phyloP scores from a whole-genome alignment of 805 yeast genomes.

The Candida xyloterini region DNA sequence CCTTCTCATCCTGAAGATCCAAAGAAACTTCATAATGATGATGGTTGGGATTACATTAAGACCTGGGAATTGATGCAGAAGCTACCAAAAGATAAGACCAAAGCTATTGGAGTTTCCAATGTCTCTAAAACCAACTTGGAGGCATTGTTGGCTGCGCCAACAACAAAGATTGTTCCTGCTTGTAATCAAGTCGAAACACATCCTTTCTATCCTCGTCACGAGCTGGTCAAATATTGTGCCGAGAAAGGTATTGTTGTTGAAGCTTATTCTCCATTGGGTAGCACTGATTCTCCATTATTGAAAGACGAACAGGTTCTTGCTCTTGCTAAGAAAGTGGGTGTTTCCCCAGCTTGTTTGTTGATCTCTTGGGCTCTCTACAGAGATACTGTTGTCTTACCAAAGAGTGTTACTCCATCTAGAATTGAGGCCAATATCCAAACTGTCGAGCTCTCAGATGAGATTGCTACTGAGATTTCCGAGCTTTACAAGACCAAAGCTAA shows the following conservation, averaged over 20 bases:
- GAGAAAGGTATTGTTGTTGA: slow-evolving; percentile 54
- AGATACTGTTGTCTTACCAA: slow-evolving; percentile 52
- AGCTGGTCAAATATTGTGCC: slow-evolving; percentile 51
- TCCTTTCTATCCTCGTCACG: slow-evolving; percentile 40
- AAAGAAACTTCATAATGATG: slow-evolving; percentile 30
- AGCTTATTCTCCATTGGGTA: slow-evolving; percentile 80
- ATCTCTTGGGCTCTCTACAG: slow-evolving; percentile 60
- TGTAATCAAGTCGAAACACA: slow-evolving; percentile 23
- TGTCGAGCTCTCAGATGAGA: slow-evolving; percentile 35
- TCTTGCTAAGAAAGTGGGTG: slow-evolving; percentile 43
- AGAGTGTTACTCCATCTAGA: slow-evolving; percentile 44
- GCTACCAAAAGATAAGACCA: slow-evolving; percentile 48
- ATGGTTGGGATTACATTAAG: slow-evolving; percentile 41
- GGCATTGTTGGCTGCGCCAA: slow-evolving; percentile 46
- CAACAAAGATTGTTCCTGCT: slow-evolving; percentile 56
- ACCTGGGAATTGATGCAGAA: slow-evolving; percentile 65
- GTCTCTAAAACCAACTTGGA: slow-evolving; percentile 53
- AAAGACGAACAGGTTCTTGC: slow-evolving; percentile 40
- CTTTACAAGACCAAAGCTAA: slow-evolving; percentile 12
- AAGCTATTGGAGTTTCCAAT: slow-evolving; percentile 76
- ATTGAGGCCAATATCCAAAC: slow-evolving; percentile 39
- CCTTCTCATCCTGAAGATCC: slow-evolving; percentile 12
- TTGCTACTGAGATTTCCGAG: slow-evolving; percentile 24
- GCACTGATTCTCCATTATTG: slow-evolving; percentile 51
- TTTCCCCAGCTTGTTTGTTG: slow-evolving; percentile 48